phyloP scores from a whole-genome alignment of 495 filamentous ascomycete genomes.

The Aspergillus sclerotioniger region DNA sequence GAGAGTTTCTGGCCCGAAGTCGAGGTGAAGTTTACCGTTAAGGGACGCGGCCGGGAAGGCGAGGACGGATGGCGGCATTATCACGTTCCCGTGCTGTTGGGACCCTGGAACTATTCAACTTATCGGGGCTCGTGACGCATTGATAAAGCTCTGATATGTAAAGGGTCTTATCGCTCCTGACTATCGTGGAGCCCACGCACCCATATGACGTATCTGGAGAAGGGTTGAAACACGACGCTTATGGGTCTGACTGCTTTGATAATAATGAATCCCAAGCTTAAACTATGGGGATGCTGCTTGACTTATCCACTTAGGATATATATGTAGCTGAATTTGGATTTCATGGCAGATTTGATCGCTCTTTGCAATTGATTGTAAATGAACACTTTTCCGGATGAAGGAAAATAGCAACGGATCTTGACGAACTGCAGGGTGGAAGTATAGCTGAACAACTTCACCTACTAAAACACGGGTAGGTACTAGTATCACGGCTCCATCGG shows the following conservation, averaged over 20 bases:
- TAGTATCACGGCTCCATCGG: background rate
- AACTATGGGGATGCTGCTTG: background rate
- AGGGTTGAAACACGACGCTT: background rate
- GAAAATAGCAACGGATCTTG: background rate
- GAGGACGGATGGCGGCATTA: slow-evolving; percentile 73
- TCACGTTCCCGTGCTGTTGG: slow-evolving; percentile 87
- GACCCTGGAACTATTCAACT: slow-evolving; percentile 89
- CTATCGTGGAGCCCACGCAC: background rate
- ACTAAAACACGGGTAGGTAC: no score
- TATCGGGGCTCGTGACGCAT: slow-evolving; percentile 66
- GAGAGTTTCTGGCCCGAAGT: slow-evolving; percentile 91
- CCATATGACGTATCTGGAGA: slow-evolving; percentile 11
- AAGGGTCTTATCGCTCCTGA: slow-evolving; percentile 10
- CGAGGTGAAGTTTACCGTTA: slow-evolving; percentile 78
- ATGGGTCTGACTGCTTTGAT: background rate
- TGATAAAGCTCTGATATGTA: background rate
- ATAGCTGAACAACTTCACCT: background rate
- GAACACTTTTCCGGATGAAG: background rate
- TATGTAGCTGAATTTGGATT: no score
- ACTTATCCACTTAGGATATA: background rate
- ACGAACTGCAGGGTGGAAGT: background rate
- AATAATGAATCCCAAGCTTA: background rate
- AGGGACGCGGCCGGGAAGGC: slow-evolving; percentile 50
- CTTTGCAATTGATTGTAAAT: no score
- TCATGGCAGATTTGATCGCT: no score